Evolutionary conservation across 2,329 filamentous ascomycete genomes (phyloP).

Genomic region (Amauroascus niger): DNA sequence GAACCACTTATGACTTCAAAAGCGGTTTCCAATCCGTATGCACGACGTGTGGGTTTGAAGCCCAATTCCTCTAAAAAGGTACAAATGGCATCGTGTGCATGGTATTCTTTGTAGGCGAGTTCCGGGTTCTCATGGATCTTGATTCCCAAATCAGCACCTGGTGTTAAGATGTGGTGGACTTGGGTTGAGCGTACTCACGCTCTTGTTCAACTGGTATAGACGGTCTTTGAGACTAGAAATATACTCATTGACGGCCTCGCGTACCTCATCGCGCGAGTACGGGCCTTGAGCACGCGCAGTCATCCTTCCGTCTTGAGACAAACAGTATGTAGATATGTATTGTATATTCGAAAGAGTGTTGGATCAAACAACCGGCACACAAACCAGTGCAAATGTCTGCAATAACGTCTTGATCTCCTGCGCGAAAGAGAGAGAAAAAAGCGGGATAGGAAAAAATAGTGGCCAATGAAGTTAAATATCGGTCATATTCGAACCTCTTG

Average conservation of each 20-base stretch:
- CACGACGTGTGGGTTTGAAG: conserved; percentile 40
- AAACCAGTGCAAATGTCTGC: too few relatives aligned
- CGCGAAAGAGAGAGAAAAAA: too few relatives aligned
- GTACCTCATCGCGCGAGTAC: neutral
- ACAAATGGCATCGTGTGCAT: conserved; percentile 44
- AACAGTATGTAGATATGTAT: neutral
- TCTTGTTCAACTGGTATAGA: conserved; percentile 4
- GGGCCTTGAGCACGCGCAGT: neutral
- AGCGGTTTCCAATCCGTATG: conserved; percentile 45
- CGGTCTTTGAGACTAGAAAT: conserved; percentile 3
- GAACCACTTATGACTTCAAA: conserved; percentile 28
- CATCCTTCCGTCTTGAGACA: too few relatives aligned
- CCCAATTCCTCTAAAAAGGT: conserved; percentile 38
- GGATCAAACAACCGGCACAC: too few relatives aligned
- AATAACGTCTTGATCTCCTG: too few relatives aligned
- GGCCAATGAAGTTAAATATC: too few relatives aligned
- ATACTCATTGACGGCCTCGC: neutral
- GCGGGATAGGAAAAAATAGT: too few relatives aligned
- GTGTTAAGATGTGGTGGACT: too few relatives aligned
- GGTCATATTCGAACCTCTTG: too few relatives aligned
- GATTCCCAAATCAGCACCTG: neutral
- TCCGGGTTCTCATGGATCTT: conserved; percentile 45
- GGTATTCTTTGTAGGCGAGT: conserved; percentile 43
- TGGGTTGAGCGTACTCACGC: neutral
- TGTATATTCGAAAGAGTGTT: too few relatives aligned